Conservation (phyloP, 1,284 basidiomycete genomes). For the Salmacisia buchloeana region DNA sequence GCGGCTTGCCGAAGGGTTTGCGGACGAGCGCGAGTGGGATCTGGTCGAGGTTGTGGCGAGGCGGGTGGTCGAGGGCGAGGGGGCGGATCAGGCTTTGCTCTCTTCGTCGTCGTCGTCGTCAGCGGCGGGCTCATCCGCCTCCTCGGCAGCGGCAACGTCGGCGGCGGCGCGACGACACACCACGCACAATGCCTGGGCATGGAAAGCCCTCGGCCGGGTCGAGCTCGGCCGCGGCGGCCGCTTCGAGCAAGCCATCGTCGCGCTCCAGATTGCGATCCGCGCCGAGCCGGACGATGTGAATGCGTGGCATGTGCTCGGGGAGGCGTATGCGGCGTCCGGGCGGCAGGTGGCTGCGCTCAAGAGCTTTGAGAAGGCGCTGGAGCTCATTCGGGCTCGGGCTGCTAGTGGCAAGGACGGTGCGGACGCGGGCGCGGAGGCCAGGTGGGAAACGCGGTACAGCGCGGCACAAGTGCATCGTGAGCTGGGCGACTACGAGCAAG, state of each 20-base stretch:
- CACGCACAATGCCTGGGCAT: conserved; percentile 86
- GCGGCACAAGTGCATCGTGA: conserved; percentile 80
- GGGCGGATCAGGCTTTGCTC: too few relatives aligned
- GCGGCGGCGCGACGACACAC: conserved; percentile 23
- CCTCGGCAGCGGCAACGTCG: neutral
- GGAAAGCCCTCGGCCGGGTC: conserved; percentile 92
- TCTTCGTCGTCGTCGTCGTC: too few relatives aligned
- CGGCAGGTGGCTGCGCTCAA: conserved; percentile 84
- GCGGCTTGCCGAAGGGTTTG: conserved; percentile 79
- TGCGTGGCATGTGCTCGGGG: conserved; percentile 84
- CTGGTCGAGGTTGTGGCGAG: conserved; percentile 86
- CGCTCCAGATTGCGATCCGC: conserved; percentile 81
- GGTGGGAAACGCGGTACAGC: conserved; percentile 80
- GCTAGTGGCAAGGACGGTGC: too few relatives aligned
- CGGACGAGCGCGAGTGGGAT: conserved; percentile 90
- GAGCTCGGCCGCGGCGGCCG: conserved; percentile 68
- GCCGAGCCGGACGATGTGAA: conserved; percentile 70
- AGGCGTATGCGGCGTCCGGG: conserved; percentile 82
- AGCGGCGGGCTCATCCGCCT: too few relatives aligned
- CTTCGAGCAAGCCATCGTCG: conserved; percentile 71
- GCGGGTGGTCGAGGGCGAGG: conserved; percentile 75
- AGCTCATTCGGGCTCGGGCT: conserved; percentile 19
- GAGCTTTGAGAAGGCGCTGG: conserved; percentile 70
- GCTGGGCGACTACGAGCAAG: conserved; percentile 68
- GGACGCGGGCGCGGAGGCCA: conserved; percentile 37